These are phyloP conservation scores for Pythium dissotocum DNA, from an alignment of 352 stramenopile genomes.

Conservation along the genomic window DNA sequence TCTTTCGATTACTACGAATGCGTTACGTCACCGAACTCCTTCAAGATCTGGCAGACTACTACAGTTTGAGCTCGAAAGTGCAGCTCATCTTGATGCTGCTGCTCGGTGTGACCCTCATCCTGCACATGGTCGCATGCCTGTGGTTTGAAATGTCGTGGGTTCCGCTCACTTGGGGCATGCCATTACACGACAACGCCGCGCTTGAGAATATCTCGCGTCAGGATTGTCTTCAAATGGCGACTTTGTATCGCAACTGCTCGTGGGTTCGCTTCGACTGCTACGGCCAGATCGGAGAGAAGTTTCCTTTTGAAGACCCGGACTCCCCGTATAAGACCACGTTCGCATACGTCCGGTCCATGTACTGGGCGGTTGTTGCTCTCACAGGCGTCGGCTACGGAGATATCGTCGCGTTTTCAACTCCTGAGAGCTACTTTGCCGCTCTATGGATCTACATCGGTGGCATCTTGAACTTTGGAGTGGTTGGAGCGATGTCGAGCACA, in stretches of 20 bases:
- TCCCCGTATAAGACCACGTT: slow-evolving; percentile 56
- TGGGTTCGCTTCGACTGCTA: slow-evolving; percentile 79
- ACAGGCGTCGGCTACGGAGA: slow-evolving; percentile 76
- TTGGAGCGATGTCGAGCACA: slow-evolving; percentile 80
- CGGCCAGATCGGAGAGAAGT: slow-evolving; percentile 45
- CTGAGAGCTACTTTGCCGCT: slow-evolving; percentile 69
- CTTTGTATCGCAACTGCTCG: slow-evolving; percentile 59
- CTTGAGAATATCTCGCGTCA: slow-evolving; percentile 28
- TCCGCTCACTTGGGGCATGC: slow-evolving; percentile 23
- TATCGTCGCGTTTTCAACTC: slow-evolving; percentile 71
- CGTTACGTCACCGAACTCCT: slow-evolving; percentile 43
- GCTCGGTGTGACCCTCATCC: slow-evolving; percentile 48
- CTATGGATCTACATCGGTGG: slow-evolving; percentile 76
- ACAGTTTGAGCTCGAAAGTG: slow-evolving; percentile 60
- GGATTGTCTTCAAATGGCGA: slow-evolving; percentile 55
- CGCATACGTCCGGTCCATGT: slow-evolving; percentile 69
- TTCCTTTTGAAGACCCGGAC: slow-evolving; percentile 41
- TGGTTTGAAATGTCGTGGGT: slow-evolving; percentile 76
- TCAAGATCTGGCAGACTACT: slow-evolving; percentile 56
- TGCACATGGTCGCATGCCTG: slow-evolving; percentile 64
- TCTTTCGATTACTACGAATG: slow-evolving; percentile 53
- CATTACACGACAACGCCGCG: slow-evolving; percentile 7
- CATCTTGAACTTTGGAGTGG: slow-evolving; percentile 77
- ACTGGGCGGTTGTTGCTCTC: slow-evolving; percentile 74
- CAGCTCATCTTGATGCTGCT: slow-evolving; percentile 51